Evolutionary conservation across 2,329 filamentous ascomycete species (phyloP).

Genomic region (Aquanectria penicillioides): DNA sequence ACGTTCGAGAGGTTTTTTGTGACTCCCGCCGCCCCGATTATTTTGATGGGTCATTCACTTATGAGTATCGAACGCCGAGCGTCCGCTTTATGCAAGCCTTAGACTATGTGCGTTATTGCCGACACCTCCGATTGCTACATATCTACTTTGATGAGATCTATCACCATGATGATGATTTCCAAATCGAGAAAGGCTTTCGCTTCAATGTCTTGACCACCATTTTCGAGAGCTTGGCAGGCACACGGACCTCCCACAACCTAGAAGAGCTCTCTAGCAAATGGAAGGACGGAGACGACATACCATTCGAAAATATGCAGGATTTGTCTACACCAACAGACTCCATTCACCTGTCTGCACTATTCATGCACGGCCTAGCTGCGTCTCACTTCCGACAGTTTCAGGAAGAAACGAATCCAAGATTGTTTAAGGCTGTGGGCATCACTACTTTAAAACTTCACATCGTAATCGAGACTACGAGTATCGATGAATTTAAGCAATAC

Average conservation of each 20-base stretch:
- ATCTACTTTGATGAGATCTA: neutral
- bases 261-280: too few species aligned
- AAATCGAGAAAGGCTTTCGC: neutral
- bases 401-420: too few species aligned
- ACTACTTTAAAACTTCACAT: too few species aligned
- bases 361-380: too few species aligned
- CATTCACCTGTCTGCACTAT: too few species aligned
- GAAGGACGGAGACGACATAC: too few species aligned
- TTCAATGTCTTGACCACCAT: conserved; percentile 10
- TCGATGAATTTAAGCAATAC: too few species aligned
- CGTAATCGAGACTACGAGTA: too few species aligned
- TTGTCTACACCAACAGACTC: too few species aligned
- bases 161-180: neutral
- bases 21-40: neutral
- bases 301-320: too few species aligned
- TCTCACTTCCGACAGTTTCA: too few species aligned
- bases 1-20: conserved; percentile 6
- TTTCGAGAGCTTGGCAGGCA: conserved; percentile 19
- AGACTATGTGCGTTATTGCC: neutral
- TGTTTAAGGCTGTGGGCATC: too few species aligned
- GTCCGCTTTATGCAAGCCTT: neutral
- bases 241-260: conserved; percentile 26
- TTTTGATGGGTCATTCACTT: neutral
- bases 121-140: conserved; percentile 1
- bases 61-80: neutral